phyloP scores from a whole-genome alignment of 106 monocot species.

The Iris macrosiphon region DNA sequence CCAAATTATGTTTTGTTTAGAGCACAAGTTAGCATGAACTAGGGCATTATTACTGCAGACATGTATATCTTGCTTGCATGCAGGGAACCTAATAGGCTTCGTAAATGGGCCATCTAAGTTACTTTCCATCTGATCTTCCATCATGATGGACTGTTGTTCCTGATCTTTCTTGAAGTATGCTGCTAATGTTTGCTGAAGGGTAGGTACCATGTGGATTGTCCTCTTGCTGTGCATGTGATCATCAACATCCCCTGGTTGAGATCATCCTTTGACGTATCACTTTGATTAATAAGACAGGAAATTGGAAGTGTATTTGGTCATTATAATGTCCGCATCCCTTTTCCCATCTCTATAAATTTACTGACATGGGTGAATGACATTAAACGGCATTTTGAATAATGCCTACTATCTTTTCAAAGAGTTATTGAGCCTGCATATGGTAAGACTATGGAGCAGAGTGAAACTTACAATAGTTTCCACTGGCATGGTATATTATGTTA shows the following conservation, averaged over 20 bases:
- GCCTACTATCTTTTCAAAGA: no score
- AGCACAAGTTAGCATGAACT: background rate
- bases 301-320: no score
- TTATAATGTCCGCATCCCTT: no score
- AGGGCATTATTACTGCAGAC: conserved; percentile 3
- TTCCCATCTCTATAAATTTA: no score
- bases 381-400: no score
- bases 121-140: conserved; percentile 21
- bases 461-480: conserved; percentile 26
- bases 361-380: no score
- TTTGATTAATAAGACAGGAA: background rate
- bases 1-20: background rate
- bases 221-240: background rate
- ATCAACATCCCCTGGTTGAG: no score
- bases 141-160: conserved; percentile 3
- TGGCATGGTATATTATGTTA: background rate
- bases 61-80: background rate
- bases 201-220: conserved; percentile 3
- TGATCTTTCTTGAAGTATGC: background rate
- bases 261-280: no score
- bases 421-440: background rate
- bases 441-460: background rate
- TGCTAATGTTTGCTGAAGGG: background rate
- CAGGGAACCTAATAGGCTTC: background rate
- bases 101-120: background rate